These are phyloP conservation scores for Nakaseomyces nivariensis DNA, from an alignment of 1,139 yeast species.

Conservation along the genomic window DNA sequence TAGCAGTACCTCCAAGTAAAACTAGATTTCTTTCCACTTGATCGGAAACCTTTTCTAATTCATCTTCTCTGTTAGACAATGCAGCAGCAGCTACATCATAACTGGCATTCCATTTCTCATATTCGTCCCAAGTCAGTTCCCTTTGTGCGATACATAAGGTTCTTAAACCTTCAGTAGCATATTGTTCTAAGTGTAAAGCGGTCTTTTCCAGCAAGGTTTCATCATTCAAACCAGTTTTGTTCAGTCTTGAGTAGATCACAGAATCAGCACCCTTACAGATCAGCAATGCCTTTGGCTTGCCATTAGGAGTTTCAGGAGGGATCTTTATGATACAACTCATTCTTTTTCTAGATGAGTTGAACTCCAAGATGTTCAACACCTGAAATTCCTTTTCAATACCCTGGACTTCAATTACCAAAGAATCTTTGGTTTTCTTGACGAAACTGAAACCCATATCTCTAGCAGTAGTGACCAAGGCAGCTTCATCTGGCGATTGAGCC, in stretches of 20 bases:
- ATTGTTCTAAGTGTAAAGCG: conserved; percentile 81
- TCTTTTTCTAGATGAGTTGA: conserved; percentile 88
- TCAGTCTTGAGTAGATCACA: conserved; percentile 69
- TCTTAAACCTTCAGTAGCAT: conserved; percentile 91
- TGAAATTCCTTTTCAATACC: conserved; percentile 67
- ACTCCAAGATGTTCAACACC: conserved; percentile 67
- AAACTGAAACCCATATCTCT: conserved; percentile 85
- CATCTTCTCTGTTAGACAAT: conserved; percentile 64
- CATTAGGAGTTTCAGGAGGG: conserved; percentile 37
- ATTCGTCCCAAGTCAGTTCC: conserved; percentile 53
- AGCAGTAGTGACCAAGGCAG: conserved; percentile 92
- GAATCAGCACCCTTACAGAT: conserved; percentile 94
- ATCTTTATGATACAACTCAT: conserved; percentile 85
- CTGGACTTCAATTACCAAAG: conserved; percentile 62
- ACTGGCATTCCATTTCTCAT: conserved; percentile 54
- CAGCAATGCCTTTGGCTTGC: conserved; percentile 41
- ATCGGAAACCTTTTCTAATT: conserved; percentile 69
- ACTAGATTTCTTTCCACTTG: conserved; percentile 64
- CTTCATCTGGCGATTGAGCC: conserved; percentile 97
- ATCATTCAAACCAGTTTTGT: conserved; percentile 27
- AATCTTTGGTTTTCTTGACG: conserved; percentile 60
- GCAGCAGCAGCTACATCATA: conserved; percentile 76
- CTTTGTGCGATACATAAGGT: conserved; percentile 87
- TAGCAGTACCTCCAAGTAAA: conserved; percentile 94
- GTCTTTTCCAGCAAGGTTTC: conserved; percentile 44